Base-by-base conservation (phyloP, 2,329 filamentous ascomycete species). In the Macrophomina phaseolina region DNA sequence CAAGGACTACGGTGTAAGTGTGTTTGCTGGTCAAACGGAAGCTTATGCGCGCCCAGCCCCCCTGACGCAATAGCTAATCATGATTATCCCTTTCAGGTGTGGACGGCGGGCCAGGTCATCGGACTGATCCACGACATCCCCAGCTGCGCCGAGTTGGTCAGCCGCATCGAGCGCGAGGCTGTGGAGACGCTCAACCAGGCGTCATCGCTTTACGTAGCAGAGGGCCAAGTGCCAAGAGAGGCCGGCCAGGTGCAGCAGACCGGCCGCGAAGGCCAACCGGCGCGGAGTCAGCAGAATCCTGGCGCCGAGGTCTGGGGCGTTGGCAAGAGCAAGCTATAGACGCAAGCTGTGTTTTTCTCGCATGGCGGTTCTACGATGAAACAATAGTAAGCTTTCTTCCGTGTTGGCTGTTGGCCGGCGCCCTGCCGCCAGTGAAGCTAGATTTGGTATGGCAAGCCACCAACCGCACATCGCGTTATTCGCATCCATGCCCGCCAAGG, bases 71-170 rank as follows among this genome's bases (percentile, higher is more conserved):
- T 45, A 16, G 28, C n/a, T 36, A 69, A 66, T 71, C 70, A 60
- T 23, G 9, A 34, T 46, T 45, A 28, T 5, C 1, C n/a, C 40
- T 28, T n/a, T 46, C 73, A 94, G 91, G 91, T 97, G 46, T 99
- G 95, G 95, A 98, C 95, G 23, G 93, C 94, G 8, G 95, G 95
- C 11, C 94, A 97, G 78, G 94, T 98, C 71, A 97, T 99, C 58
- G 83, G 83, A 8, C 74, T 85, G 14, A 85, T 85, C 68, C 81
- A 85, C 67, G 82, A 84, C 67, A 81, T 84, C 40, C 82, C 82
- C 1, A 82, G 81, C 1, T 84, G 83, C 70, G 77, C 77, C 42
- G 81, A 78, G 52, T 77, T 84, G 16, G 70, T 84, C 5, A 74
- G 69, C 40, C 76, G 82, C 18, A 84, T 84, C 67, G 82, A 84